Base-by-base conservation (phyloP, 306 rosid species). In the Amphicarpaea edgeworthii region DNA sequence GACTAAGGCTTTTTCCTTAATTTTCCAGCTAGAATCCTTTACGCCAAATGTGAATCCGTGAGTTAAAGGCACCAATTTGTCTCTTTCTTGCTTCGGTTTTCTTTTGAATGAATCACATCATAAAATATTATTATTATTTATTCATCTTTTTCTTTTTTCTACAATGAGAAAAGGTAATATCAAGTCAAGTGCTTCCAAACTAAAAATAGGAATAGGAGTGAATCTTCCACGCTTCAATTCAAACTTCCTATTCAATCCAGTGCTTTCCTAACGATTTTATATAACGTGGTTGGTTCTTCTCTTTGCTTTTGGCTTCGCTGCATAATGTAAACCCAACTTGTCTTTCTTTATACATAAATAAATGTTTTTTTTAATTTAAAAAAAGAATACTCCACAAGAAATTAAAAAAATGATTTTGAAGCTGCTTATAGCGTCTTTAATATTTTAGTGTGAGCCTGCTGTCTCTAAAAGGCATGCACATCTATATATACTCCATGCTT, bases 201-300 rank as follows among this genome's bases (percentile, higher is more conserved):
- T 38, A 20, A 63, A 21, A 65, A 15, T 38, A 64, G 9, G 68
- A 73, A 15, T 19, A 32, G 8, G 12, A 70, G 10, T 71, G 15
- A 76, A 64, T 50, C 55, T 38, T 76, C 73, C 57, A 51, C 21
- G 14, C 58, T 49, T 61, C 47, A 26, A 19, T 78, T 69, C 70
- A 69, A 69, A 68, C 58, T 42, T 72, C 75, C 7, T 68, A 68
- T 26, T n/a, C 57, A 67, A 68, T 47, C 17, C 45, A 16, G 17
- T 28, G 61, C 30, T 50, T 70, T 50, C 12, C 16, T n/a, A 17
- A 43, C 30, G 30, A 3, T 46, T n/a, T 21, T 37, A 9, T 76
- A 38, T 34, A 2, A 19, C 19, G 38, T 78, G 74, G 24, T 74
- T 78, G 83, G 68, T 68, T 77, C 37, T 78, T 65, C 47, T 76